A percentile compares a stretch with the other conserved stretches of the same genome.
Evolutionary conservation across 2,329 filamentous ascomycete species (phyloP).

Genomic region (Hymenoscyphus fraxineus): DNA sequence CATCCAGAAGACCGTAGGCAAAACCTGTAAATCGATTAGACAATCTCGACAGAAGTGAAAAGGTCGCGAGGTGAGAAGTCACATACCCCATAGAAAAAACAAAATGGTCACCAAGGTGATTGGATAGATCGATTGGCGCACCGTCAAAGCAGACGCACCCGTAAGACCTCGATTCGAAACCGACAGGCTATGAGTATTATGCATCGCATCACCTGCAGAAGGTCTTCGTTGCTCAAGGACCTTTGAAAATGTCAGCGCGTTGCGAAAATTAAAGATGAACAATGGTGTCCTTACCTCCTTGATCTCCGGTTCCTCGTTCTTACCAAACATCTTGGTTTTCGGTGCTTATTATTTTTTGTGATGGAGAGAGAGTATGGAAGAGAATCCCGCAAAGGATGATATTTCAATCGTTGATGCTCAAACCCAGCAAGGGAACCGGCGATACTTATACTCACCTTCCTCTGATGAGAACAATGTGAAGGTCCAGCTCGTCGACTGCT

Average conservation of each 20-base stretch:
- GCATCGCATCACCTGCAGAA: slow-evolving; percentile 11
- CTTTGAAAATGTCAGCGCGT: not conserved
- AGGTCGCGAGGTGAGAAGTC: not conserved
- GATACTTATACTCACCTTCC: not conserved
- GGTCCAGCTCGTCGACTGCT: not conserved
- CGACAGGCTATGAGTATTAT: slow-evolving; percentile 7
- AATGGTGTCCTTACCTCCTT: slow-evolving; percentile 4
- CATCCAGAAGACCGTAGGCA: slow-evolving; percentile 80
- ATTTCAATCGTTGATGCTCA: not conserved
- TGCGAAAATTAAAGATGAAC: not conserved
- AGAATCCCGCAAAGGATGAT: not conserved
- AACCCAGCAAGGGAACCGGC: not conserved
- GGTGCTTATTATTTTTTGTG: not conserved
- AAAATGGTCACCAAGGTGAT: slow-evolving; percentile 13
- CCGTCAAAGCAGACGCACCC: slow-evolving; percentile 13
- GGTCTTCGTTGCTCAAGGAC: slow-evolving; percentile 15
- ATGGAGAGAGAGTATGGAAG: not conserved
- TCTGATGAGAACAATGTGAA: not conserved
- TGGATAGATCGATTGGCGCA: slow-evolving; percentile 15
- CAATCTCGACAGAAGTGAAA: not conserved
- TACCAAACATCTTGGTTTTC: slow-evolving; percentile 6
- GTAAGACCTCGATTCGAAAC: slow-evolving; percentile 15
- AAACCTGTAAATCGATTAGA: slow-evolving; percentile 49
- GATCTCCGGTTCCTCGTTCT: slow-evolving; percentile 17
- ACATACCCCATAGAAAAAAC: slow-evolving; percentile 14